Percentiles rank a stretch among this genome's conserved stretches.
phyloP scores from a whole-genome alignment of 345 rosid species.

The Populus davidiana region DNA sequence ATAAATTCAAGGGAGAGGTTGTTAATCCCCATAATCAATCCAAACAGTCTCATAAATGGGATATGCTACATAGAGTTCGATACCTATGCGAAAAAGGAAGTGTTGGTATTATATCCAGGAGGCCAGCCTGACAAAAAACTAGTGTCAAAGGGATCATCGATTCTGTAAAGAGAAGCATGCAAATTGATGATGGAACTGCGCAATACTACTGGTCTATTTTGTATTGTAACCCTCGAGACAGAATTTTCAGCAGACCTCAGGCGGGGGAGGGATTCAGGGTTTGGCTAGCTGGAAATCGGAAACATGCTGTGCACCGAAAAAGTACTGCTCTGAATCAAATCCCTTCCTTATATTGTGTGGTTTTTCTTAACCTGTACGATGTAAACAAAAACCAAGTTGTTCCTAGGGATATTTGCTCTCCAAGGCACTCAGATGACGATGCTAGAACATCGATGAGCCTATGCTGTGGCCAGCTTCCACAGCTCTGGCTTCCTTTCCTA shows the following conservation, averaged over 20 bases:
- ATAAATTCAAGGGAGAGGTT: constrained; percentile 82
- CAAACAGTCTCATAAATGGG: constrained; percentile 48
- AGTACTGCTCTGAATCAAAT: neutral
- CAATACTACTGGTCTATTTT: too few relatives aligned
- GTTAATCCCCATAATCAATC: constrained; percentile 70
- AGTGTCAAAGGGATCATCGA: constrained; percentile 36
- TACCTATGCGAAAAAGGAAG: constrained; percentile 66
- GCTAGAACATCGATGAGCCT: neutral
- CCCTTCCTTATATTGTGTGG: neutral
- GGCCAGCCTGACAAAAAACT: constrained; percentile 48
- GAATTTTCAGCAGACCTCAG: constrained; percentile 64
- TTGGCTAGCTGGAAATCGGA: constrained; percentile 26
- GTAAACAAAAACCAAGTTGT: neutral
- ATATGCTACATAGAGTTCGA: constrained; percentile 86
- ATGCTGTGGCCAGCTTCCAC: neutral
- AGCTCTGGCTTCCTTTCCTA: neutral
- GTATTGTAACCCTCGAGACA: constrained; percentile 57
- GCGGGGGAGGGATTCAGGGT: constrained; percentile 65
- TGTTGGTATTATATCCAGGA: constrained; percentile 71
- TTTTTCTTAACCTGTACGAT: neutral
- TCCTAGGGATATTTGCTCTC: neutral
- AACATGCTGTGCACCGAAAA: neutral
- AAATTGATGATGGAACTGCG: constrained; percentile 81
- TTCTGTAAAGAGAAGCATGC: constrained; percentile 86
- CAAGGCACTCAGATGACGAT: neutral